Base-by-base conservation (phyloP, 306 rosid species). In the Ammopiptanthus mongolicus region DNA sequence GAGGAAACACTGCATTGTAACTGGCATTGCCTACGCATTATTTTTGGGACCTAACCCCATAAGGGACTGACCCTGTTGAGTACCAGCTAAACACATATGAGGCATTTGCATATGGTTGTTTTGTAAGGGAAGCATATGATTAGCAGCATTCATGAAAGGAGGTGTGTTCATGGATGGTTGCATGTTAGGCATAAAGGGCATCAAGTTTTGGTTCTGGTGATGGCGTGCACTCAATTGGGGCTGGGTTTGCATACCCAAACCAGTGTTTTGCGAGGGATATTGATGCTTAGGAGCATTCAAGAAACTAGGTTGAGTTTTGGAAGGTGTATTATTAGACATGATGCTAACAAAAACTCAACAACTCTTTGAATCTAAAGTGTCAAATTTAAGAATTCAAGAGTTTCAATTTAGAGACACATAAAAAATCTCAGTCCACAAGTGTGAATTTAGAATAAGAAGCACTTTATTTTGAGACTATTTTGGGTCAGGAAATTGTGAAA, bases 21-120 rank as follows among this genome's bases (percentile, higher is more conserved):
- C n/a, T n/a, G n/a, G n/a, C n/a, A n/a, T n/a, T n/a, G n/a, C n/a
- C n/a, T n/a, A n/a, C n/a, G n/a, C n/a, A n/a, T n/a, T n/a, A 81
- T 70, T 85, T 46, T 80, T 90, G 33, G 84, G 81, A 65, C 68
- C 83, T 34, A 87, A 86, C 15, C 91, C 89, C 69, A 75, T 19
- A 41, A 60, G 78, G 42, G 77, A 74, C 15, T 81, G 89, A 74
- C 69, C 69, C 19, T 63, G 82, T 18, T 73, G 91, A 75, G n/a
- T n/a, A n/a, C n/a, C n/a, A n/a, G n/a, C n/a, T n/a, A n/a, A n/a
- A n/a, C n/a, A n/a, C n/a, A n/a, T n/a, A n/a, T n/a, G n/a, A n/a
- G n/a, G n/a, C n/a, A 74, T 8, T 57, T 73, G 85, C 64, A 85
- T 37, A 44, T 81, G 82, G 75, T 84, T 84, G 66, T 82, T 85